Evolutionary conservation across 2,329 filamentous ascomycete genomes (phyloP).

Genomic region (Cordyceps militaris): DNA sequence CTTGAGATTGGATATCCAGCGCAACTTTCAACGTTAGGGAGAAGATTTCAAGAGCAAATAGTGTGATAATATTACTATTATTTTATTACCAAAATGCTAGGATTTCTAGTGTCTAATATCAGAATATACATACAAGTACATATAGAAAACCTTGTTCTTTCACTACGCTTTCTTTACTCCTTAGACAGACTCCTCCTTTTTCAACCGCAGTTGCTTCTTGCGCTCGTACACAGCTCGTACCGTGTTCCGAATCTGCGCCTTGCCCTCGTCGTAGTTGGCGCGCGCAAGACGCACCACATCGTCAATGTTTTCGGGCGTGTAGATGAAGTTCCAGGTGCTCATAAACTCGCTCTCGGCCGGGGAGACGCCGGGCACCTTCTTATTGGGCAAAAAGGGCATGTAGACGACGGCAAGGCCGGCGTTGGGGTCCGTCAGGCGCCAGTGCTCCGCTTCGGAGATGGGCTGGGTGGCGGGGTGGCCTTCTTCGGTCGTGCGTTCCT

Average conservation of each 20-base stretch:
- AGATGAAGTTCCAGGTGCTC: slow-evolving; percentile 97
- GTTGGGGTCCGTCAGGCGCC: slow-evolving; percentile 61
- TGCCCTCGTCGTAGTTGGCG: slow-evolving; percentile 81
- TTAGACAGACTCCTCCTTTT: slow-evolving; percentile 34
- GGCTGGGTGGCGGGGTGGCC: slow-evolving; percentile 46
- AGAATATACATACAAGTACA: background rate
- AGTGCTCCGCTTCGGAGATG: slow-evolving; percentile 57
- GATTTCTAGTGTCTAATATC: background rate
- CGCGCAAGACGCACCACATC: slow-evolving; percentile 72
- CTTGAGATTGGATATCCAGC: no score
- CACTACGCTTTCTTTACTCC: background rate
- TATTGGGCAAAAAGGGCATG: slow-evolving; percentile 80
- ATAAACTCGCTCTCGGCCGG: slow-evolving; percentile 79
- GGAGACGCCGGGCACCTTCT: slow-evolving; percentile 72
- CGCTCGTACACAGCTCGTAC: slow-evolving; percentile 87
- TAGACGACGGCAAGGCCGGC: slow-evolving; percentile 88
- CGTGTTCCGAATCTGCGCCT: slow-evolving; percentile 67
- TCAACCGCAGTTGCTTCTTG: slow-evolving; percentile 64
- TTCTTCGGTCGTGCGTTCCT: slow-evolving; percentile 56
- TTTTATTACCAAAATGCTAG: no score
- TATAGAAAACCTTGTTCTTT: no score
- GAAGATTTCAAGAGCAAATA: no score
- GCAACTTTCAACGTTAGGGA: no score
- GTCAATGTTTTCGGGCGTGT: slow-evolving; percentile 85
- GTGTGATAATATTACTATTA: no score